Base-by-base conservation (phyloP, 768 basidiomycete species). In the Boletus fagicola region DNA sequence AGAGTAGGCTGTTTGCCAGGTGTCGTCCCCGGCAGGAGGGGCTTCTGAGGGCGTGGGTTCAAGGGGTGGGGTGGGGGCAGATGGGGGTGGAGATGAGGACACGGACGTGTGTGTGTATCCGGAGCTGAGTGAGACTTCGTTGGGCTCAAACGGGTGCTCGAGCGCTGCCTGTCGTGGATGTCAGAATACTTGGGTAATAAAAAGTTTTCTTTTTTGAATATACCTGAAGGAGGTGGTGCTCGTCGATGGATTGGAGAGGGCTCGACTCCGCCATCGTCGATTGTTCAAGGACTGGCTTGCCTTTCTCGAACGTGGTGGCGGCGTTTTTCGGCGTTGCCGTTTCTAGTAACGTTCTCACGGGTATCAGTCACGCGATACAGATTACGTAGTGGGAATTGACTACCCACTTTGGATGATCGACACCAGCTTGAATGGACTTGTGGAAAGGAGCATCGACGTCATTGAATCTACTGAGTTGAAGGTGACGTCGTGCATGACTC, bases 1-100 rank as follows among this genome's bases (percentile, higher is more conserved):
- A 50, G 92, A 85, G 67, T 92, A 90, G 65, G 85, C 80, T 16
- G 73, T 72, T 64, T 87, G 85, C 87, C 87, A 90, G 9, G 74
- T 60, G 24, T 83, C 83, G 36, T 81, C 74, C 20, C 63, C 66
- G 2, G 45, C 16, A 4, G 58, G 18, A 11, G 40, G 44, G 6
- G 9, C 10, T 2, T 48, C 51, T 22, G 58, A 33, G 5, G 56
- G 8, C 1, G 43, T n/a, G 5, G 52, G 33, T 2, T 51, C 45
- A 0, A 38, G 7, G 2, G 49, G 22, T 18, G 60, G 51, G 3
- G 24, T 20, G 9, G 57, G 40, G 7, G 47, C 13, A 1, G 57
- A 42, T 4, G 43, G 26, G 4, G 46, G 10, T 33, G 38, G 30
- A 1, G 56, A 31, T 3, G 54, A 7, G 8, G 58, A 6, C 20